Evolutionary conservation across 2,329 filamentous ascomycete species (phyloP).

Genomic region (Lachnellula arida): DNA sequence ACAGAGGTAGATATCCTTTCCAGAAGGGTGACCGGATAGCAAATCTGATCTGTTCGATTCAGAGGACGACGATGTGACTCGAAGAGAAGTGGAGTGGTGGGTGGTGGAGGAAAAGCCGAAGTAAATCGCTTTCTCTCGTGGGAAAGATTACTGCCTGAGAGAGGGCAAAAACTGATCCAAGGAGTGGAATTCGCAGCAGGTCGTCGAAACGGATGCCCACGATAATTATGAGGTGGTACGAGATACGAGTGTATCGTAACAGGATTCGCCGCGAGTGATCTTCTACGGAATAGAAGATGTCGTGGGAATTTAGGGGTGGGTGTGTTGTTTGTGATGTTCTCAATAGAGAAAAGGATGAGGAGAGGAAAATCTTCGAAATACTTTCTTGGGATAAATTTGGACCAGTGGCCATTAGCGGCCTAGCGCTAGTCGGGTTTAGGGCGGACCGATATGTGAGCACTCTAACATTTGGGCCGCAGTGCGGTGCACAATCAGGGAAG

Average conservation of each 20-base stretch:
- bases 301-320: conserved; percentile 4
- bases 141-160: conserved; percentile 17
- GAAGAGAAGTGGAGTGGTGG: conserved; percentile 18
- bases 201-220: conserved; percentile 14
- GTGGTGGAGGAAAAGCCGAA: conserved; percentile 27
- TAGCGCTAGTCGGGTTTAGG: not conserved
- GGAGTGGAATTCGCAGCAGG: conserved; percentile 13
- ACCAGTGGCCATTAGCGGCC: not conserved
- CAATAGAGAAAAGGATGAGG: conserved; percentile 1
- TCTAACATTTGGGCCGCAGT: not conserved
- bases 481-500: too few species aligned
- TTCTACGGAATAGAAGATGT: conserved; percentile 32
- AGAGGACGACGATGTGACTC: conserved; percentile 10
- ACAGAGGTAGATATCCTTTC: conserved; percentile 20
- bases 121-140: conserved; percentile 30
- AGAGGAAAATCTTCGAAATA: not conserved
- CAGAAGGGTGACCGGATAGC: conserved; percentile 26
- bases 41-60: conserved; percentile 21
- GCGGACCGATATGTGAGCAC: not conserved
- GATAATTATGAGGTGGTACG: conserved; percentile 14
- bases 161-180: conserved; percentile 23
- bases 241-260: conserved; percentile 17
- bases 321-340: conserved; percentile 8
- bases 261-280: conserved; percentile 25
- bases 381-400: not conserved